phyloP scores from a whole-genome alignment of 1,284 basidiomycete genomes.

The Phellinidium pouzarii region DNA sequence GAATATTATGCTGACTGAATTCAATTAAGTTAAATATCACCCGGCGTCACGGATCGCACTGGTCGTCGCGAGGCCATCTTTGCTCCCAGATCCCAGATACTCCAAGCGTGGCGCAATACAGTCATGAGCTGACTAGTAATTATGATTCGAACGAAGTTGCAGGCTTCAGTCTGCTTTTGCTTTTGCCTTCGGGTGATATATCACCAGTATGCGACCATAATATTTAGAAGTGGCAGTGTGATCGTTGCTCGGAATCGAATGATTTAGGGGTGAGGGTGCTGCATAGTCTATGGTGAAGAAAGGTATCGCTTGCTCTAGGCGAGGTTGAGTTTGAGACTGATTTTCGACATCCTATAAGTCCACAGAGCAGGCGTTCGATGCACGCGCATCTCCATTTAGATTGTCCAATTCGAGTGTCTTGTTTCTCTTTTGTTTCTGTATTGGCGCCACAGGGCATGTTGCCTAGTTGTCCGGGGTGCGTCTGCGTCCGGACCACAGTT shows the following conservation, averaged over 20 bases:
- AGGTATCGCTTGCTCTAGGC: too few species aligned
- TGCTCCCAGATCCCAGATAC: constrained; percentile 55
- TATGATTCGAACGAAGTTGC: constrained; percentile 48
- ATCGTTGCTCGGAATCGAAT: constrained; percentile 54
- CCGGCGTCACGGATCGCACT: constrained; percentile 42
- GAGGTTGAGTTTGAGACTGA: too few species aligned
- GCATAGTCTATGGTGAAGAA: too few species aligned
- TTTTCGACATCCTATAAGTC: too few species aligned
- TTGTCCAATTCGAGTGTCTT: too few species aligned
- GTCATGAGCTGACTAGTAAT: constrained; percentile 38
- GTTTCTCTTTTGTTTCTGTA: too few species aligned
- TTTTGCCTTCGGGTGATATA: constrained; percentile 43
- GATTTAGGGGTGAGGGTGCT: too few species aligned
- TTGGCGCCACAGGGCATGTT: too few species aligned
- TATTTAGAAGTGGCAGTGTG: constrained; percentile 56
- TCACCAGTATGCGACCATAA: constrained; percentile 53
- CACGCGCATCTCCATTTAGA: too few species aligned
- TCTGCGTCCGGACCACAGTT: constrained; percentile 16
- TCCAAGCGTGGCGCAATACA: constrained; percentile 33
- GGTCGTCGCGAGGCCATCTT: constrained; percentile 59
- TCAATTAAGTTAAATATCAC: constrained; percentile 40
- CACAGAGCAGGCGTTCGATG: too few species aligned
- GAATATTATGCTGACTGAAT: neutral
- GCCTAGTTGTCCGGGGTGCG: too few species aligned
- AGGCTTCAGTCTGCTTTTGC: constrained; percentile 70